Conservation (phyloP, 2,329 filamentous ascomycete genomes). For the Pseudogymnoascus sp. region DNA sequence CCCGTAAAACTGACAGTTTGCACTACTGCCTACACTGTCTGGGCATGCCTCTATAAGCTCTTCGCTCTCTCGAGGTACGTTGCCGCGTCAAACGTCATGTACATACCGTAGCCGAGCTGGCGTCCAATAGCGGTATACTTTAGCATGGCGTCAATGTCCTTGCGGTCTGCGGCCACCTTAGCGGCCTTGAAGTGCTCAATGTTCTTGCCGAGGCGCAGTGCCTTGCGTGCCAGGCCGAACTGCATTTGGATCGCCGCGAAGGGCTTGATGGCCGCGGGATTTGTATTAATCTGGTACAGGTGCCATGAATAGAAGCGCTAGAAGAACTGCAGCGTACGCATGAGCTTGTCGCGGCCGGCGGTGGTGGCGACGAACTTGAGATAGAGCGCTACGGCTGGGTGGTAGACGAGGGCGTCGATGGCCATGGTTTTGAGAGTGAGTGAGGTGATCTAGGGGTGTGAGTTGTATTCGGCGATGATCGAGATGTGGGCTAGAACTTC, state of each 20-base stretch:
- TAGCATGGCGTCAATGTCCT: constrained; percentile 60
- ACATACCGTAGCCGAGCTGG: constrained; percentile 87
- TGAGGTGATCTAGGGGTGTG: too few relatives aligned
- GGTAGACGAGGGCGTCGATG: constrained; percentile 85
- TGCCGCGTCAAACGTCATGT: constrained; percentile 74
- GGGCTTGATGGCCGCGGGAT: constrained; percentile 63
- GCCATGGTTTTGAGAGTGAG: too few relatives aligned
- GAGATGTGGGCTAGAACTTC: too few relatives aligned
- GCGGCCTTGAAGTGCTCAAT: constrained; percentile 90
- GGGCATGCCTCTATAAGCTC: too few relatives aligned
- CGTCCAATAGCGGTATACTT: constrained; percentile 75
- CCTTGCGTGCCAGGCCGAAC: constrained; percentile 80
- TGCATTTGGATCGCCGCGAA: constrained; percentile 87
- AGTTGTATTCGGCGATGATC: too few relatives aligned
- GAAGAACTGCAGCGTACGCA: constrained; percentile 94
- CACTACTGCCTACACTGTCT: too few relatives aligned
- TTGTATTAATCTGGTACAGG: constrained; percentile 84
- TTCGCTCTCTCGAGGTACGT: too few relatives aligned
- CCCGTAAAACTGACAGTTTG: too few relatives aligned
- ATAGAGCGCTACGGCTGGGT: constrained; percentile 90
- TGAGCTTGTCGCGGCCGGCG: constrained; percentile 90
- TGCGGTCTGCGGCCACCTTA: constrained; percentile 60
- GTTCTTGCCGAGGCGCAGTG: constrained; percentile 88
- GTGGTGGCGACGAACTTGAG: constrained; percentile 90
- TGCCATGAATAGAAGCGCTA: constrained; percentile 99